These are phyloP conservation scores for Boletellus deceptivus DNA, from an alignment of 1,284 basidiomycete genomes.

Conservation along the genomic window DNA sequence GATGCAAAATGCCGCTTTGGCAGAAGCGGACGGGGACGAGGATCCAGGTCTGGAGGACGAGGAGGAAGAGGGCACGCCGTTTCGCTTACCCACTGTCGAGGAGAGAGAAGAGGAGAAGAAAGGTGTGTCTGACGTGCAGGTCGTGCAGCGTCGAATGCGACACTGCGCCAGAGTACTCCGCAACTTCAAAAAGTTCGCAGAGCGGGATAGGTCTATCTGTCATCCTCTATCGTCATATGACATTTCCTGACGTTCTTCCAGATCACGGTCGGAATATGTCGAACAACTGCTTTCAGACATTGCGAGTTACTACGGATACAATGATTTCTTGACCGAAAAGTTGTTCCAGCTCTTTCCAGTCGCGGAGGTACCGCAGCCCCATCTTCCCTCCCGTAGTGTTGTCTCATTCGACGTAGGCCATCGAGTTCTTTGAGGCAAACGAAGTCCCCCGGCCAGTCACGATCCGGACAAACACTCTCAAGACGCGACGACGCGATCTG, in stretches of 20 bases:
- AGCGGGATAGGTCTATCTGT: conserved; percentile 69
- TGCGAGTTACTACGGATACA: conserved; percentile 96
- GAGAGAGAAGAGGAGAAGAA: conserved; percentile 79
- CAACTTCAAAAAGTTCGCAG: conserved; percentile 70
- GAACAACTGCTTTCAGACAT: conserved; percentile 89
- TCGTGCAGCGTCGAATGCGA: conserved; percentile 87
- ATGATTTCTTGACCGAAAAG: conserved; percentile 93
- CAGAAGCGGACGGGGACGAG: conserved; percentile 50
- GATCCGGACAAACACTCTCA: conserved; percentile 96
- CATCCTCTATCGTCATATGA: conserved; percentile 9
- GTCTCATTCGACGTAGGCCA: conserved; percentile 57
- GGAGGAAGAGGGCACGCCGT: conserved; percentile 56
- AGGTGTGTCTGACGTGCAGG: conserved; percentile 76
- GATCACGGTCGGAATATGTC: conserved; percentile 86
- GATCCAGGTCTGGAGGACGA: conserved; percentile 54
- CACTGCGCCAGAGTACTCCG: conserved; percentile 81
- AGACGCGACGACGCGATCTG: conserved; percentile 90
- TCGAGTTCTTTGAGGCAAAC: conserved; percentile 99
- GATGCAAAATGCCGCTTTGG: conserved; percentile 50
- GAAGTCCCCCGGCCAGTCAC: conserved; percentile 96
- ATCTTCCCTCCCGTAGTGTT: not conserved
- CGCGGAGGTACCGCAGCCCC: conserved; percentile 64
- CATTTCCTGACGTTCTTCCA: conserved; percentile 33
- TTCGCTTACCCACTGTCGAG: conserved; percentile 77
- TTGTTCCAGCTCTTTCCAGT: conserved; percentile 93